These are phyloP conservation scores for Erodium maritimum DNA, from an alignment of 345 rosid genomes.

Conservation along the genomic window DNA sequence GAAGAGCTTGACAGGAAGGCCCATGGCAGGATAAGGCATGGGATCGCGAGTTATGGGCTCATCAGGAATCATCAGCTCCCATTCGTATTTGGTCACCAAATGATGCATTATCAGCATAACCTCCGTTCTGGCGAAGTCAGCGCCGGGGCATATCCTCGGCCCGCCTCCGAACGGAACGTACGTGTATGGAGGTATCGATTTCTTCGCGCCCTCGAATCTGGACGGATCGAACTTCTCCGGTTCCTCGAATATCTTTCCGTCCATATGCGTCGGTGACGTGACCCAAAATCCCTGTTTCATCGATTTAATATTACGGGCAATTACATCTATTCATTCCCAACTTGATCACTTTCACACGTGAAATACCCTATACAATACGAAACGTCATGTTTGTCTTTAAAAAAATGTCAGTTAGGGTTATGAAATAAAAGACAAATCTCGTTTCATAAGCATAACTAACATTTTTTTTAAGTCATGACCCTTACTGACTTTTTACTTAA, in stretches of 20 bases:
- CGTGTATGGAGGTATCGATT: slow-evolving; percentile 12
- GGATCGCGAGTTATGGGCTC: slow-evolving; percentile 11
- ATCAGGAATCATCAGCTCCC: slow-evolving; percentile 10
- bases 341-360: too few relatives aligned
- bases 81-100: slow-evolving; percentile 7
- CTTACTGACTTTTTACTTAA: too few relatives aligned
- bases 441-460: too few relatives aligned
- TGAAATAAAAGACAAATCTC: too few relatives aligned
- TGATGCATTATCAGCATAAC: slow-evolving; percentile 10
- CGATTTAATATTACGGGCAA: too few relatives aligned
- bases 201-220: slow-evolving; percentile 10
- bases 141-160: slow-evolving; percentile 8
- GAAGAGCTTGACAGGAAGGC: slow-evolving; percentile 12
- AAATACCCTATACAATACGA: too few relatives aligned
- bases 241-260: slow-evolving; percentile 11
- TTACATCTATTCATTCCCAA: too few relatives aligned
- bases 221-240: slow-evolving; percentile 14
- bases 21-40: slow-evolving; percentile 12
- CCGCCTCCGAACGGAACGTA: slow-evolving; percentile 10
- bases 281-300: slow-evolving; percentile 11
- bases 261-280: slow-evolving; percentile 16
- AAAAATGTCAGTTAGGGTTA: too few relatives aligned
- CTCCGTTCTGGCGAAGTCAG: slow-evolving; percentile 12
- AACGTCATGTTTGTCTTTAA: too few relatives aligned
- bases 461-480: too few relatives aligned